Conservation (phyloP, 805 yeast genomes). For the Candida succiphila region DNA sequence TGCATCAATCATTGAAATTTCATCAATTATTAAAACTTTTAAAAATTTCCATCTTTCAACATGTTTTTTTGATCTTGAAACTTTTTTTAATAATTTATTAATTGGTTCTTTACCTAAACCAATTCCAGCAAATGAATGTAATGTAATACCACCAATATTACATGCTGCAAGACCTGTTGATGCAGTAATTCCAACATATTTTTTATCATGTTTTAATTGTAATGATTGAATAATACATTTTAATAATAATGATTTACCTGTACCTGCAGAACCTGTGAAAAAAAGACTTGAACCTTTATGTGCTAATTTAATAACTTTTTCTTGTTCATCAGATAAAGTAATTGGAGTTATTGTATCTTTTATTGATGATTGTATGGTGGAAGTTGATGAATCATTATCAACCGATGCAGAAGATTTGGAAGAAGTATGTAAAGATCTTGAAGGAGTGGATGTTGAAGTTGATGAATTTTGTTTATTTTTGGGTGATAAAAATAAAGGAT, state of each 20-base stretch:
- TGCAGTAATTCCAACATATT: slow-evolving; percentile 66
- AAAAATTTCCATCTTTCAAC: slow-evolving; percentile 43
- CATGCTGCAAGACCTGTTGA: slow-evolving; percentile 82
- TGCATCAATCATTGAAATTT: slow-evolving; percentile 74
- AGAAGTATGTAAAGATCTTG: too few species aligned
- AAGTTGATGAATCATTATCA: too few species aligned
- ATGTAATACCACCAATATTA: slow-evolving; percentile 69
- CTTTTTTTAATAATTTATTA: slow-evolving; percentile 35
- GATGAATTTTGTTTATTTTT: too few species aligned
- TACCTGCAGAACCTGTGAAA: slow-evolving; percentile 97
- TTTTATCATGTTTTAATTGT: slow-evolving; percentile 31
- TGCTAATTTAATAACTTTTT: slow-evolving; percentile 52
- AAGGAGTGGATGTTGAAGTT: too few species aligned
- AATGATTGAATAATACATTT: slow-evolving; percentile 49
- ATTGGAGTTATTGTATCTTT: slow-evolving; percentile 12
- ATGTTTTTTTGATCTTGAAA: slow-evolving; percentile 41
- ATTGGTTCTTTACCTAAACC: slow-evolving; percentile 58
- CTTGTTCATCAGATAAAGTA: slow-evolving; percentile 51
- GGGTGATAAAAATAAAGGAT: too few species aligned
- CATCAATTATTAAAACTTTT: slow-evolving; percentile 63
- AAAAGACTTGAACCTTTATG: slow-evolving; percentile 60
- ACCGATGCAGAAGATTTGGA: too few species aligned
- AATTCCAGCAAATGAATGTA: slow-evolving; percentile 71
- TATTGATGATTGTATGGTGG: too few species aligned
- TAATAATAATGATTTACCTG: slow-evolving; percentile 90